Evolutionary conservation across 352 stramenopile species (phyloP).

Genomic region (Phytophthora pisi): DNA sequence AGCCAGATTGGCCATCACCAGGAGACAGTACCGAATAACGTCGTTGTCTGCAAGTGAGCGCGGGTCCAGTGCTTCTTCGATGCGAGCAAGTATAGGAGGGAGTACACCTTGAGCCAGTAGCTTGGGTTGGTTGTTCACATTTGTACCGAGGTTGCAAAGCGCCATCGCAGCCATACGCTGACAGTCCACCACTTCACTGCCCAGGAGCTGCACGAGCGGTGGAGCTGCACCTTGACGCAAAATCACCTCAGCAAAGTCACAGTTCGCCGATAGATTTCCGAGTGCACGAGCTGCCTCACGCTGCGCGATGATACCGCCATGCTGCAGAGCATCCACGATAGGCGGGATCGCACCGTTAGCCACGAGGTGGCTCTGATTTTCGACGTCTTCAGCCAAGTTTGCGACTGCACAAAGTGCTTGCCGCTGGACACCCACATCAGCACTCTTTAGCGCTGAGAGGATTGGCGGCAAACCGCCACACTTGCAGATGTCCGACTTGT

Average conservation of each 20-base stretch:
- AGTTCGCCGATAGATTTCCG: constrained; percentile 95
- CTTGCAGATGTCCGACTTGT: constrained; percentile 96
- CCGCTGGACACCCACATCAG: constrained; percentile 82
- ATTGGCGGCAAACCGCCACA: constrained; percentile 92
- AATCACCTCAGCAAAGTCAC: constrained; percentile 94
- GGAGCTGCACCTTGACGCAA: constrained; percentile 86
- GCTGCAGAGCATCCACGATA: constrained; percentile 84
- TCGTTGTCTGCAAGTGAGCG: constrained; percentile 94
- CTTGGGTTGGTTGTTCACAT: constrained; percentile 94
- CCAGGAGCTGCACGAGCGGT: constrained; percentile 88
- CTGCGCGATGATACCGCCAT: constrained; percentile 83
- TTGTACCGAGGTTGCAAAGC: constrained; percentile 94
- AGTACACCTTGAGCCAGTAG: constrained; percentile 91
- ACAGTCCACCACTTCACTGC: constrained; percentile 90
- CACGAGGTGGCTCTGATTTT: constrained; percentile 94
- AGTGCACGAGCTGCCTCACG: constrained; percentile 93
- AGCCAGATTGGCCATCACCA: constrained; percentile 94
- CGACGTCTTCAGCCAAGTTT: constrained; percentile 94
- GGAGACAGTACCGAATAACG: constrained; percentile 94
- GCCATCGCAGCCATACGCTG: constrained; percentile 96
- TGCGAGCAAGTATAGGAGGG: constrained; percentile 86
- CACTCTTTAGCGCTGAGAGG: constrained; percentile 74
- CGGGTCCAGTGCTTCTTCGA: constrained; percentile 91
- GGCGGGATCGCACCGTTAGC: constrained; percentile 87
- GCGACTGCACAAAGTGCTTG: constrained; percentile 95